Base-by-base conservation (phyloP, 73 alveolate species). In the Uronychia binucleata region DNA sequence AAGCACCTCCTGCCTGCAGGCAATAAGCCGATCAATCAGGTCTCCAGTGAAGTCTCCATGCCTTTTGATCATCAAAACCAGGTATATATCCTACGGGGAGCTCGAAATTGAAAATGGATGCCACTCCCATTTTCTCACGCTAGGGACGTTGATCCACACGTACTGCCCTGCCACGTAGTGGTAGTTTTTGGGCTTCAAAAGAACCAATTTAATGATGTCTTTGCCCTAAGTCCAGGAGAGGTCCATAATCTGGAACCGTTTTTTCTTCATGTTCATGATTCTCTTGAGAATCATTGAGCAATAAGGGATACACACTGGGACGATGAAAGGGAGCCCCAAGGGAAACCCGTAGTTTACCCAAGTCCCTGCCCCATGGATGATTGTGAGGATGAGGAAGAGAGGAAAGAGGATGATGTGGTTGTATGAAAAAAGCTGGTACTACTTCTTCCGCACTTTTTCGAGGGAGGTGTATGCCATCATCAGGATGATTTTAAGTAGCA, bases 271-370 rank as follows among this genome's bases (percentile, higher is more conserved):
- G 29, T 74, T 27, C n/a, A 58, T 1, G 25, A 28, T 29, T 31
- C 59, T 58, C 1, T 26, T 81, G 26, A 81, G 0, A 25, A 0
- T n/a, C 33, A 59, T 80, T n/a, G 60, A 0, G 31, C 58, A 25
- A 30, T n/a, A n/a, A 26, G 60, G 27, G 75, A 81, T 59, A 1
- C 81, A 34, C 14, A 81, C 82, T 1, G 77, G 74, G 11, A 81
- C 60, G n/a, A 81, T 30, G 81, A 81, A 58, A 28, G 60, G 26
- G 26, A 58, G 11, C 0, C 77, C 74, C 31, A 59, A 31, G 5
- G 88, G 88, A 30, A 67, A 31, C 26, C 88, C 88, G 19, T 30
- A 32, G 1, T 35, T 57, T 33, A 81, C 30, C 88, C 88, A 81
- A 28, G 31, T 33, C 11, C 57, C 81, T n/a, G 31, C 28, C 14